Evolutionary conservation across 768 basidiomycete species (phyloP).

Genomic region (Epithele typhae): DNA sequence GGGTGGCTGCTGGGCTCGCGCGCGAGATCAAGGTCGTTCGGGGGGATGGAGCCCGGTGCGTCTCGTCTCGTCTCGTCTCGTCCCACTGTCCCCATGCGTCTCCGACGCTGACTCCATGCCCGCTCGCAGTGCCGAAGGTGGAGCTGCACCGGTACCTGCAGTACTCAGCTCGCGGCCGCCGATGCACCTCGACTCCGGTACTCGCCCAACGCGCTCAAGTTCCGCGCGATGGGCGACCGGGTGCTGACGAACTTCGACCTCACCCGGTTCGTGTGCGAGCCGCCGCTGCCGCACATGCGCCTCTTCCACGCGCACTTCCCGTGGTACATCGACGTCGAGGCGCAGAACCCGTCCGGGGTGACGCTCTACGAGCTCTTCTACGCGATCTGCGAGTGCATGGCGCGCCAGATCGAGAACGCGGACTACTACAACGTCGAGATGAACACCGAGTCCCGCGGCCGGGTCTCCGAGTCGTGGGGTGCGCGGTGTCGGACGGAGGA

Average conservation of each 20-base stretch:
- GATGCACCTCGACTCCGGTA: constrained; percentile 48
- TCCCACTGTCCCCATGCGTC: too few species aligned
- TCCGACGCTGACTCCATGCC: too few species aligned
- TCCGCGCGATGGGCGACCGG: constrained; percentile 40
- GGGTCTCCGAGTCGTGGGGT: constrained; percentile 42
- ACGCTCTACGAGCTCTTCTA: constrained; percentile 52
- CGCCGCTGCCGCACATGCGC: constrained; percentile 46
- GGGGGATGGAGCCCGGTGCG: constrained; percentile 16
- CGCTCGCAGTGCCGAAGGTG: constrained; percentile 3
- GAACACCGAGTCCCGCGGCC: constrained; percentile 38
- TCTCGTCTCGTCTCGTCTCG: too few species aligned
- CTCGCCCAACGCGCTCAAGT: constrained; percentile 34
- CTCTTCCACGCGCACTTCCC: constrained; percentile 54
- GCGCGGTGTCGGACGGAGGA: constrained; percentile 35
- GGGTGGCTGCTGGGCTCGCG: constrained; percentile 18
- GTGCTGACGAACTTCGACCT: constrained; percentile 45
- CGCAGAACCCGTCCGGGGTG: constrained; percentile 45
- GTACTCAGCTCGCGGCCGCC: constrained; percentile 29
- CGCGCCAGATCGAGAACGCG: constrained; percentile 39
- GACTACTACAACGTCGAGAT: constrained; percentile 62
- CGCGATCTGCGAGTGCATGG: constrained; percentile 41
- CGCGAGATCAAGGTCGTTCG: constrained; percentile 18
- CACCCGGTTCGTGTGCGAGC: constrained; percentile 48
- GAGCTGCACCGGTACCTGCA: constrained; percentile 25
- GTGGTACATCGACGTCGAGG: constrained; percentile 61